phyloP scores from a whole-genome alignment of 2,329 filamentous ascomycete species.

The Camillea tinctor region DNA sequence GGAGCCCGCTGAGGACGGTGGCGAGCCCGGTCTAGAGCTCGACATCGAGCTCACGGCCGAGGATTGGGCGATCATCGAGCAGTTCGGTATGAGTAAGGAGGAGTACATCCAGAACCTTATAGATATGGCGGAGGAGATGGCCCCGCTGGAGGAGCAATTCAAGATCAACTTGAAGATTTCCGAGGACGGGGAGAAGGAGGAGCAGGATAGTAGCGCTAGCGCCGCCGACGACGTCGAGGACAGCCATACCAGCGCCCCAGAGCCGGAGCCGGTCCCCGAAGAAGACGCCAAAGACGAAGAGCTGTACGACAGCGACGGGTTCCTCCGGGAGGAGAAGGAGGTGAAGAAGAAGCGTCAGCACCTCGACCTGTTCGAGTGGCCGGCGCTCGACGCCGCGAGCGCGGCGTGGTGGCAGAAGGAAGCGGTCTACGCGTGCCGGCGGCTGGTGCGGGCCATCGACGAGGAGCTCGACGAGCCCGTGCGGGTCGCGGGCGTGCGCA shows the following conservation, averaged over 20 bases:
- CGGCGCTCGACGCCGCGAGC: too few species aligned
- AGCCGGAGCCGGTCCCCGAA: not conserved
- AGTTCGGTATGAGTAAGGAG: not conserved
- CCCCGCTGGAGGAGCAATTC: too few species aligned
- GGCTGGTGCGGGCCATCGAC: not conserved
- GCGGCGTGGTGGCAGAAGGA: not conserved
- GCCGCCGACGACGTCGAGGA: not conserved
- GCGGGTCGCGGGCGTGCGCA: not conserved
- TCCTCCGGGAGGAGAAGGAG: not conserved
- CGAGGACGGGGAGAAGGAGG: not conserved
- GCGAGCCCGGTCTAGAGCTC: not conserved
- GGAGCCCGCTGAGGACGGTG: too few species aligned
- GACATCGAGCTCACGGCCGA: not conserved
- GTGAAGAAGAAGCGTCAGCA: not conserved
- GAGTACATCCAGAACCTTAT: not conserved
- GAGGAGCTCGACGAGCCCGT: not conserved
- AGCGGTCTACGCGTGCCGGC: not conserved
- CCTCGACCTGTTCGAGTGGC: not conserved
- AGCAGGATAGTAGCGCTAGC: not conserved
- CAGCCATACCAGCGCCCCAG: too few species aligned
- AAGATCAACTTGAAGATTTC: not conserved
- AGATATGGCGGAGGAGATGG: not conserved
- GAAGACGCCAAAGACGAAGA: not conserved
- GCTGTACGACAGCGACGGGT: not conserved
- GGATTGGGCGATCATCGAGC: not conserved